Conservation (phyloP, 371 early-diverging fungal genomes). For the Chytridiales sp. region DNA sequence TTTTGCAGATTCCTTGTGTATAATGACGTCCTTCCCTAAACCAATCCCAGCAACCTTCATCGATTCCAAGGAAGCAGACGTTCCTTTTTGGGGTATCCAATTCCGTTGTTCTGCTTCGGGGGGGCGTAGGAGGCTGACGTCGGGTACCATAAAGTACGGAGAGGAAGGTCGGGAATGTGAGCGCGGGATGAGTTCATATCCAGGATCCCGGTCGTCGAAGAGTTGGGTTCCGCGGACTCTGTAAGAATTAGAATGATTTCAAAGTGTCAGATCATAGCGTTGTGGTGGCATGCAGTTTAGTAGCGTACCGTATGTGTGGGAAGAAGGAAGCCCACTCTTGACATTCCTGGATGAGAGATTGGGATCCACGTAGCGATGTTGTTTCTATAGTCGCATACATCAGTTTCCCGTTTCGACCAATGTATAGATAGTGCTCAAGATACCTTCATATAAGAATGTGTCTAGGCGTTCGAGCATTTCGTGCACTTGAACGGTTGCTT, state of each 20-base stretch:
- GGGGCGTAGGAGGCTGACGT: no score
- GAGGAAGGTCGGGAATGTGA: conserved; percentile 20
- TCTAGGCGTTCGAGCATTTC: conserved; percentile 41
- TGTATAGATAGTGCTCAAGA: neutral
- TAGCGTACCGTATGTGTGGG: conserved; percentile 36
- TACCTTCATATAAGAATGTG: conserved; percentile 31
- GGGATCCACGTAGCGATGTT: conserved; percentile 9
- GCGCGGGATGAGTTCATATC: conserved; percentile 28
- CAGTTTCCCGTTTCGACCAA: neutral
- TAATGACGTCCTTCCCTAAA: no score
- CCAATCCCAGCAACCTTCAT: no score
- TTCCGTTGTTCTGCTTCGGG: no score
- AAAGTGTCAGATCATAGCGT: no score
- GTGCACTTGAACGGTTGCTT: conserved; percentile 36
- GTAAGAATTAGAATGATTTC: neutral
- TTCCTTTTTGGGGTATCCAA: no score
- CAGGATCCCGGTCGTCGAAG: conserved; percentile 18
- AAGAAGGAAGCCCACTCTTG: conserved; percentile 40
- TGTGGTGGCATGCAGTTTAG: neutral
- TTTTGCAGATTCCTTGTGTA: no score
- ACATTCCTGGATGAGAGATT: conserved; percentile 33
- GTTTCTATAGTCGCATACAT: conserved; percentile 7
- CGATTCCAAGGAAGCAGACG: no score
- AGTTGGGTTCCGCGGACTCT: conserved; percentile 30
- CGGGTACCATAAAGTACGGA: conserved; percentile 32